Conservation (phyloP, 2,329 filamentous ascomycete genomes). For the Diaporthe eres region DNA sequence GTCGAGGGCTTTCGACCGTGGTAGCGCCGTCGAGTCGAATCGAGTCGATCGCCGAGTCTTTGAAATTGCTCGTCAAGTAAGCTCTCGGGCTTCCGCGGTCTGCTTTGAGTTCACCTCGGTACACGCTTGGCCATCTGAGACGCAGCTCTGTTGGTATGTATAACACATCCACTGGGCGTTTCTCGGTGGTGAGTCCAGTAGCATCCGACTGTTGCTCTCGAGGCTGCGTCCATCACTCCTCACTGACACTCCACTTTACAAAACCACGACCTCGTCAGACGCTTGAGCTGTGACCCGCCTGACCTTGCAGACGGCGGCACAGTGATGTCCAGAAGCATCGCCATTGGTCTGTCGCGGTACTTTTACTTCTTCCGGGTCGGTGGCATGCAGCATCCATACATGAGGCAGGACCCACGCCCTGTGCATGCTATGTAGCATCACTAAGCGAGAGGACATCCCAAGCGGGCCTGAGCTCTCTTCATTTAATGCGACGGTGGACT, state of each 20-base stretch:
- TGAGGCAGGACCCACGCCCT: conserved; percentile 12
- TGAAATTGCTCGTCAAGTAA: not conserved
- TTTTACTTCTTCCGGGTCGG: not conserved
- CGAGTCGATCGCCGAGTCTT: not conserved
- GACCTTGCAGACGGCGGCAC: not conserved
- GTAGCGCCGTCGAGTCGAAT: not conserved
- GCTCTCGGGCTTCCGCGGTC: too few species aligned
- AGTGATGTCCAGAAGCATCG: not conserved
- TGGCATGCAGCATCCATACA: not conserved
- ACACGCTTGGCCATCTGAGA: not conserved
- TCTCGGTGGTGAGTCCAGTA: not conserved
- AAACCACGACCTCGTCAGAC: not conserved
- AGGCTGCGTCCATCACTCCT: not conserved
- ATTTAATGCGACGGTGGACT: not conserved
- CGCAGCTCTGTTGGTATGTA: not conserved
- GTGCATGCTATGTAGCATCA: not conserved
- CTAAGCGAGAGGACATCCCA: not conserved
- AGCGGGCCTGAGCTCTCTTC: not conserved
- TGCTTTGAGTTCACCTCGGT: not conserved
- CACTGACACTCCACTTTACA: not conserved
- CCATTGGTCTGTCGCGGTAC: not conserved
- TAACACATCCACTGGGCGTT: too few species aligned
- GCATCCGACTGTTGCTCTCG: not conserved
- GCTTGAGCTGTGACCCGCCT: not conserved
- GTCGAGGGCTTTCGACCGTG: not conserved